Evolutionary conservation across 1,284 basidiomycete genomes (phyloP).

Genomic region (Cutaneotrichosporon mucoides): DNA sequence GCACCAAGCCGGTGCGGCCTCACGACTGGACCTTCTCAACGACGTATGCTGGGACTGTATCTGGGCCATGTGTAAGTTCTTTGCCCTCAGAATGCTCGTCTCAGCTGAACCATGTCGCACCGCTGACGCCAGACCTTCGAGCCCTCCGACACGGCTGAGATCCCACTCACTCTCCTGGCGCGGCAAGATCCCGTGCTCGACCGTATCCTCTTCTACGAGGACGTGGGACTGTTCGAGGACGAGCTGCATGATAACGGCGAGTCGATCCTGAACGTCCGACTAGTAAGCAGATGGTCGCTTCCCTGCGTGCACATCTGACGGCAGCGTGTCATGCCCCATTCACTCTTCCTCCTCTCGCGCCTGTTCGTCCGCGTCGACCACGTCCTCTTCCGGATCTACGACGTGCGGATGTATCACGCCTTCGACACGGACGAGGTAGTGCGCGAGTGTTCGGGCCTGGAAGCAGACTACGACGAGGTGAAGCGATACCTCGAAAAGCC

Average conservation of each 20-base stretch:
- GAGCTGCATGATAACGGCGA: constrained; percentile 92
- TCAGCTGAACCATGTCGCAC: not conserved
- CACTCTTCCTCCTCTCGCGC: constrained; percentile 82
- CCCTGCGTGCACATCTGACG: not conserved
- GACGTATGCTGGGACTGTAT: constrained; percentile 67
- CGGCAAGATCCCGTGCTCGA: constrained; percentile 67
- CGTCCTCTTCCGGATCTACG: constrained; percentile 86
- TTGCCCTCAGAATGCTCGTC: not conserved
- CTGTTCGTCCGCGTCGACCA: constrained; percentile 94
- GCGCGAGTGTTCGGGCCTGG: constrained; percentile 81
- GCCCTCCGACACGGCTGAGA: constrained; percentile 58
- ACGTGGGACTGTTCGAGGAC: constrained; percentile 86
- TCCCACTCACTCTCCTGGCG: constrained; percentile 78
- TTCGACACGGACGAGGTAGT: constrained; percentile 62
- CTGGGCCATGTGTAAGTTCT: constrained; percentile 28
- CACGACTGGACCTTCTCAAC: constrained; percentile 99
- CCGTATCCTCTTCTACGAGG: constrained; percentile 83
- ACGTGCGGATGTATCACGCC: constrained; percentile 85
- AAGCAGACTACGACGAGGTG: constrained; percentile 78
- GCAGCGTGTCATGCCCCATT: constrained; percentile 96
- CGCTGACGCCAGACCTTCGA: constrained; percentile 48
- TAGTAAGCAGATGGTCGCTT: constrained; percentile 58
- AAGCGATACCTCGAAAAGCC: constrained; percentile 73
- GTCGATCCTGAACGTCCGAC: constrained; percentile 72
- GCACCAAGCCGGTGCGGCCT: constrained; percentile 72